Evolutionary conservation across 2,329 filamentous ascomycete species (phyloP).

Genomic region (Alternaria sp.): DNA sequence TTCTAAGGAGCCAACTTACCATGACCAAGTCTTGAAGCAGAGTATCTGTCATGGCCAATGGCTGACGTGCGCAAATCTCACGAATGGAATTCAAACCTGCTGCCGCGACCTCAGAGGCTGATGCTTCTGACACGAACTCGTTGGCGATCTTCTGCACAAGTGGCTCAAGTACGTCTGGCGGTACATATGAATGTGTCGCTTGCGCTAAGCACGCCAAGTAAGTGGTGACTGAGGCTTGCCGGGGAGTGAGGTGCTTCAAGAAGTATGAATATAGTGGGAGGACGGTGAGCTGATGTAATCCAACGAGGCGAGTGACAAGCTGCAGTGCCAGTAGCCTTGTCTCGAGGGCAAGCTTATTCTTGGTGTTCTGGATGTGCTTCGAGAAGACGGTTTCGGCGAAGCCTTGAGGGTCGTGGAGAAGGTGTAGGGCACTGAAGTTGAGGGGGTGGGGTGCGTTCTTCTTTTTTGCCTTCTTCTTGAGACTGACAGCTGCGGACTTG

Average conservation of each 20-base stretch:
- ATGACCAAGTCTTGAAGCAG: slow-evolving; percentile 94
- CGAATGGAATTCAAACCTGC: slow-evolving; percentile 94
- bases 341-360: slow-evolving; percentile 83
- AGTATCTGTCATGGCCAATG: slow-evolving; percentile 94
- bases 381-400: slow-evolving; percentile 90
- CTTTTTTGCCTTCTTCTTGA: slow-evolving; percentile 82
- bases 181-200: slow-evolving; percentile 87
- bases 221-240: slow-evolving; percentile 85
- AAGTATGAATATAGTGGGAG: slow-evolving; percentile 87
- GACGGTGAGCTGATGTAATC: slow-evolving; percentile 89
- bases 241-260: slow-evolving; percentile 13
- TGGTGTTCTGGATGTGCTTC: slow-evolving; percentile 88
- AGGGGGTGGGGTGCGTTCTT: slow-evolving; percentile 86
- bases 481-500: slow-evolving; percentile 79
- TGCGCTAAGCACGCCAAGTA: slow-evolving; percentile 93
- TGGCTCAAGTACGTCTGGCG: slow-evolving; percentile 89
- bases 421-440: slow-evolving; percentile 94
- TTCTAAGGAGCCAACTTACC: slow-evolving; percentile 24
- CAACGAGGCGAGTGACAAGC: slow-evolving; percentile 87
- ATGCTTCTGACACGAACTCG: slow-evolving; percentile 95
- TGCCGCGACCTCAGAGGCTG: slow-evolving; percentile 86
- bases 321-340: slow-evolving; percentile 90
- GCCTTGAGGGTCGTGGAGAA: slow-evolving; percentile 91
- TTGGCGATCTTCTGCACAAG: slow-evolving; percentile 95
- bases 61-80: slow-evolving; percentile 90